Conservation (phyloP, 495 filamentous ascomycete genomes). For the Penicillium argentinense region DNA sequence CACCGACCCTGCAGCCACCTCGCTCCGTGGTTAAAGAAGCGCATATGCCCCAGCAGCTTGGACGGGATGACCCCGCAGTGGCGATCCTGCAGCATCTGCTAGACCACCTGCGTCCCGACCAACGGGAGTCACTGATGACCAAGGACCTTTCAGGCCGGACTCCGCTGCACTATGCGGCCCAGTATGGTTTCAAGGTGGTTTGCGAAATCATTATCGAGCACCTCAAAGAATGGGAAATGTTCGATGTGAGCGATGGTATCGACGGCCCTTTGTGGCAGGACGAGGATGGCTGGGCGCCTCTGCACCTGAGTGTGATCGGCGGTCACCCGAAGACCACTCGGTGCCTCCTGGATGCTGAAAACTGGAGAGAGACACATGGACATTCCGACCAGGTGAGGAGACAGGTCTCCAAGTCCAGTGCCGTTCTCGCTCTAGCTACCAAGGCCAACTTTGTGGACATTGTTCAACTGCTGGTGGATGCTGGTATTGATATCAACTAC, state of each 20-base stretch:
- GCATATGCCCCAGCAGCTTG: conserved; percentile 58
- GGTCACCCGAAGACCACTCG: conserved; percentile 86
- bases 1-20: conserved; percentile 61
- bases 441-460: conserved; percentile 81
- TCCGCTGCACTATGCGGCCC: conserved; percentile 91
- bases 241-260: conserved; percentile 79
- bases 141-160: conserved; percentile 80
- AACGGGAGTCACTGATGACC: conserved; percentile 64
- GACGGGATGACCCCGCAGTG: conserved; percentile 71
- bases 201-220: conserved; percentile 84
- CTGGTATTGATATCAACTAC: conserved; percentile 91
- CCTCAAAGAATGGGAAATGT: conserved; percentile 86
- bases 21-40: conserved; percentile 54
- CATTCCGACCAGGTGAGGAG: conserved; percentile 54
- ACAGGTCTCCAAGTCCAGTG: conserved; percentile 77
- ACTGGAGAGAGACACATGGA: conserved; percentile 45
- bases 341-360: conserved; percentile 75
- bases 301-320: conserved; percentile 89
- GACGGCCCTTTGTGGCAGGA: conserved; percentile 88
- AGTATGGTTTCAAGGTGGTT: conserved; percentile 87
- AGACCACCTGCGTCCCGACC: conserved; percentile 63
- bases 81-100: conserved; percentile 72
- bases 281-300: conserved; percentile 82
- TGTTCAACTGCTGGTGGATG: conserved; percentile 82
- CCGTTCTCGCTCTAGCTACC: conserved; percentile 82